phyloP scores from a whole-genome alignment of 306 rosid species.

The Cyclanthera cordifolia region DNA sequence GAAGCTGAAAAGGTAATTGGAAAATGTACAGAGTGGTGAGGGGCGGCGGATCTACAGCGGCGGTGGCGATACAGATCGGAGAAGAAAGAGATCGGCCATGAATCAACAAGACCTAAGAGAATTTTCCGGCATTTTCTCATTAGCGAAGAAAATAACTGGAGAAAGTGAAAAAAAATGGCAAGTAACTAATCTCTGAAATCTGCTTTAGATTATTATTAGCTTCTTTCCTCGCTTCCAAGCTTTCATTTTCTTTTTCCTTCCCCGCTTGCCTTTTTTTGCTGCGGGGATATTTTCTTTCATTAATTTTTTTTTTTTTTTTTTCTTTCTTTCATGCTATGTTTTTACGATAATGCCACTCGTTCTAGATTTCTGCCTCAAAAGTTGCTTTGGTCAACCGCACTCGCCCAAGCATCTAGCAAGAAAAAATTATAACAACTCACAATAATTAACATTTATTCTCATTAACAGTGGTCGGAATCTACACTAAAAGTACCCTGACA shows the following conservation, averaged over 20 bases:
- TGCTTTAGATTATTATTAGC: constrained; percentile 29
- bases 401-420: no score
- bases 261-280: constrained; percentile 2
- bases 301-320: not conserved
- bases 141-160: constrained; percentile 3
- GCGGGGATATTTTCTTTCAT: not conserved
- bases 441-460: no score
- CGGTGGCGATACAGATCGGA: constrained; percentile 35
- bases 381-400: no score
- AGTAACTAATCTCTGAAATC: constrained; percentile 11
- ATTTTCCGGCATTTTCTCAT: constrained; percentile 28
- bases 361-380: not conserved
- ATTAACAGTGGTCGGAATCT: no score
- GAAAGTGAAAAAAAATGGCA: constrained; percentile 15
- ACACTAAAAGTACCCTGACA: no score
- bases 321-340: not conserved
- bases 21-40: constrained; percentile 28
- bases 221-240: constrained; percentile 38
- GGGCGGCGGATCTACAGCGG: constrained; percentile 53
- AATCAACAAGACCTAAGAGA: constrained; percentile 9
- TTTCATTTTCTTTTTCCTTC: constrained; percentile 21
- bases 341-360: constrained; percentile 23
- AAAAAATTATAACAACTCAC: no score
- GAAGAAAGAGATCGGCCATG: constrained; percentile 30
- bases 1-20: constrained; percentile 15